These are phyloP conservation scores for Camellia granthamiana DNA, from an alignment of 148 eudicot species.

Conservation along the genomic window DNA sequence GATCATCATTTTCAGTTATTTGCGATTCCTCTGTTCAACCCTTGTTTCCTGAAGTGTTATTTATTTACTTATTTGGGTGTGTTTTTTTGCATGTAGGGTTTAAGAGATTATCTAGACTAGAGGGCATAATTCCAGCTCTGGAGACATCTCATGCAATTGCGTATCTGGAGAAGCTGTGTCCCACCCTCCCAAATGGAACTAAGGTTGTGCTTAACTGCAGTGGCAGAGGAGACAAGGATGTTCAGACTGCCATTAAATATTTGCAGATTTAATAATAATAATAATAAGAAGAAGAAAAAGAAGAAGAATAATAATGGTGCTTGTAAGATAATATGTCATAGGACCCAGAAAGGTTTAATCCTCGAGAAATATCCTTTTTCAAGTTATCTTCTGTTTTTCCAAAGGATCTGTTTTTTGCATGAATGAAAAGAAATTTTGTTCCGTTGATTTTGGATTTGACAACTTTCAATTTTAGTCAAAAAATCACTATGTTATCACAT, in stretches of 20 bases:
- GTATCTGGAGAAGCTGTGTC: conserved; percentile 81
- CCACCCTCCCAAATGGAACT: conserved; percentile 74
- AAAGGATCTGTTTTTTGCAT: no score
- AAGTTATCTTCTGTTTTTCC: no score
- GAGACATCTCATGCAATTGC: conserved; percentile 98
- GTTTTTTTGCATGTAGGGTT: conserved; percentile 51
- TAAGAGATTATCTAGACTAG: conserved; percentile 78
- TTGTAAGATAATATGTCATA: no score
- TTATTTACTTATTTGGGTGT: background rate
- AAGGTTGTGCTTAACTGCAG: conserved; percentile 90
- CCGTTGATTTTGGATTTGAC: no score
- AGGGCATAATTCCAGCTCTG: conserved; percentile 95
- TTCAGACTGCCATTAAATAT: conserved; percentile 82
- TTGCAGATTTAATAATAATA: conserved; percentile 40
- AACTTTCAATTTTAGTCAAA: no score
- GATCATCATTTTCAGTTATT: background rate
- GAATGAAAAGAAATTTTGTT: no score
- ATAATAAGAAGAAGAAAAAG: no score
- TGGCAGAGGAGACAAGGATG: conserved; percentile 97
- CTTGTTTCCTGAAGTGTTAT: background rate
- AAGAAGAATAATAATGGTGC: no score
- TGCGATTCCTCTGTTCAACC: background rate
- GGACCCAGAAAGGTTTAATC: no score
- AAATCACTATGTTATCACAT: no score
- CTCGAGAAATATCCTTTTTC: no score